Base-by-base conservation (phyloP, 768 basidiomycete species). In the Tylopilus sp. region DNA sequence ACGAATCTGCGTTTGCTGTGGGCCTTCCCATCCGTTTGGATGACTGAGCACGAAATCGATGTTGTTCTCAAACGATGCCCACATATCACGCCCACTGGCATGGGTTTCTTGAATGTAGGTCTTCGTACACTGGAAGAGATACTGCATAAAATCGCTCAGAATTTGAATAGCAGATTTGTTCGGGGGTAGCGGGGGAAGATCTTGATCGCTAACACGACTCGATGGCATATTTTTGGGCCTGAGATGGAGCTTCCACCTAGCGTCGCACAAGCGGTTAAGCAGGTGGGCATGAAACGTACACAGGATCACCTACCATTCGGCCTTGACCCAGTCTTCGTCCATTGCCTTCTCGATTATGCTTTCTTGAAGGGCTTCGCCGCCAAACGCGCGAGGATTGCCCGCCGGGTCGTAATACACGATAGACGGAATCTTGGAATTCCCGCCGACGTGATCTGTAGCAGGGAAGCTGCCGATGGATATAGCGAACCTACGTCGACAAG, bases 381-480 rank as follows among this genome's bases (percentile, higher is more conserved):
- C 79, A 17, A 73, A 69, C 0, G 78, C 78, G 22, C 63, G 66
- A 28, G 74, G 61, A 3, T 49, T 53, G 0, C 79, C 79, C 12
- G 64, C 57, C 10, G 47, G 23, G 52, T 79, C 76, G 47, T 80
- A 81, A 50, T 75, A 76, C 5, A 76, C 61, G 20, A 80, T 67
- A 10, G 77, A 74, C 0, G 77, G 79, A 45, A 80, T 78, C 57
- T 80, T 80, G 17, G 72, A 76, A 51, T 75, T 71, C 15, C 75
- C 74, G 2, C 75, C 75, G n/a, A 72, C 68, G 15, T 71, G 66
- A 25, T 75, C 73, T 53, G 76, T 76, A 2, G 72, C 72, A 10
- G 77, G 79, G 46, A 72, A 79, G 44, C 79, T 80, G 43, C 22
- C 1, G 23, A 59, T 51, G 2, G n/a, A 50, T 31, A 43, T 8